Conservation (phyloP, 441 rosid genomes). For the Melastoma candidum region DNA sequence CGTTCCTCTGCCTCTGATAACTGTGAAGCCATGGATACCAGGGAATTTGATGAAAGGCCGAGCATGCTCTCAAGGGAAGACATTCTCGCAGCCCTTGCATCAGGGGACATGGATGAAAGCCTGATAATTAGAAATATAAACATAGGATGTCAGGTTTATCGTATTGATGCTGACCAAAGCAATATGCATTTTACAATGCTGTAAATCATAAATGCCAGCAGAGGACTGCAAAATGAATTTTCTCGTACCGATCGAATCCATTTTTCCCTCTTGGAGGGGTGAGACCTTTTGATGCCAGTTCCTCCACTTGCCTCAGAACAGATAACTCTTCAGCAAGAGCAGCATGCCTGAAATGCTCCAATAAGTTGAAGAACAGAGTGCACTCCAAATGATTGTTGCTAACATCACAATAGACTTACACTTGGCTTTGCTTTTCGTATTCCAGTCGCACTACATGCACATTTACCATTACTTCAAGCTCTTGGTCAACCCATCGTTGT, state of each 20-base stretch:
- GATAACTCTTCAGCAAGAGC: conserved; percentile 91
- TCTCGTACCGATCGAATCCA: conserved; percentile 75
- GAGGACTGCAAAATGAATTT: not conserved
- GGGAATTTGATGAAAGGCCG: conserved; percentile 80
- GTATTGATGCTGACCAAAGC: not conserved
- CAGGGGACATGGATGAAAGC: conserved; percentile 91
- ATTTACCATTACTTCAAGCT: conserved; percentile 6
- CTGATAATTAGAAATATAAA: conserved; percentile 27
- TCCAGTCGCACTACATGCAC: too few species aligned
- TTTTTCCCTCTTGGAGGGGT: conserved; percentile 94
- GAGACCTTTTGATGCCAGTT: conserved; percentile 77
- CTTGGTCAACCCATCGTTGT: conserved; percentile 93
- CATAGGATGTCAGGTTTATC: too few species aligned
- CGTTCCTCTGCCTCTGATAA: conserved; percentile 98
- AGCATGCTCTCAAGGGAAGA: conserved; percentile 91
- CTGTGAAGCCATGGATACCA: conserved; percentile 98
- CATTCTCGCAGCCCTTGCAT: conserved; percentile 78
- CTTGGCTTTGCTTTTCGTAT: too few species aligned
- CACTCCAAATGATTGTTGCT: conserved; percentile 1
- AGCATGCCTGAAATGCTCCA: conserved; percentile 56
- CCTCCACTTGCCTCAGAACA: conserved; percentile 81
- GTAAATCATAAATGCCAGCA: not conserved
- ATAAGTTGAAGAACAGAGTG: not conserved
- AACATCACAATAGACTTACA: conserved; percentile 16
- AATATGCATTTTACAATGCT: not conserved